Evolutionary conservation across 2,329 filamentous ascomycete genomes (phyloP).

Genomic region (Acarospora socialis): DNA sequence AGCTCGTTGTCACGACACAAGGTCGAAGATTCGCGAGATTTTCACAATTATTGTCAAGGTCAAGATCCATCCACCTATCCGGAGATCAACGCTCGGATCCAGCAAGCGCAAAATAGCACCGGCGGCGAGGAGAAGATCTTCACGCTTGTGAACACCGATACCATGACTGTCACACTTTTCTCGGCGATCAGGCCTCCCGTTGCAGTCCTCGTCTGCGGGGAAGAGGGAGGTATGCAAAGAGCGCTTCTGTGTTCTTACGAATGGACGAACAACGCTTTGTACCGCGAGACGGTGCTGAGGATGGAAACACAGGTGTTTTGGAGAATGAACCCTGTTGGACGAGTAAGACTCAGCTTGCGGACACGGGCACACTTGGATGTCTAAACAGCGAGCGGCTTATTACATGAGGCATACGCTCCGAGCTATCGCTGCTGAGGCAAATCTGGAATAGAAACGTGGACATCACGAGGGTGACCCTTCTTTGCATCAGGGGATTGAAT

Average conservation of each 20-base stretch:
- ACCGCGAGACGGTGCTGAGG: constrained; percentile 31
- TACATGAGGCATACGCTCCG: too few relatives aligned
- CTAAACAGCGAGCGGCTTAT: too few relatives aligned
- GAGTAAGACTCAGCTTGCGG: constrained; percentile 21
- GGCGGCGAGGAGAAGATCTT: constrained; percentile 21
- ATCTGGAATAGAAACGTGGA: too few relatives aligned
- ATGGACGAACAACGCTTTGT: constrained; percentile 27
- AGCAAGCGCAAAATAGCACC: constrained; percentile 15
- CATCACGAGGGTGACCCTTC: too few relatives aligned
- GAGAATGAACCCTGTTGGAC: constrained; percentile 22
- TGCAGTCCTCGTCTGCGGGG: constrained; percentile 29
- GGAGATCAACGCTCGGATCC: constrained; percentile 14
- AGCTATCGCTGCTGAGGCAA: too few relatives aligned
- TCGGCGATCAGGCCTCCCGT: constrained; percentile 26
- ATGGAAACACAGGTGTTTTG: constrained; percentile 27
- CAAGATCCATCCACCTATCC: constrained; percentile 21
- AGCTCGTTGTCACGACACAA: constrained; percentile 22
- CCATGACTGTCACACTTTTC: constrained; percentile 32
- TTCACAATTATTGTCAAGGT: constrained; percentile 17
- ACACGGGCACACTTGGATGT: too few relatives aligned
- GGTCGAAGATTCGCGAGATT: constrained; percentile 17
- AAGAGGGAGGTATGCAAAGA: constrained; percentile 33
- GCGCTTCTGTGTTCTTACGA: constrained; percentile 34
- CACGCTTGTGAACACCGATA: constrained; percentile 29
- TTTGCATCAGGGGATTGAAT: too few relatives aligned